Percentiles rank a stretch among this genome's conserved stretches.
phyloP scores from a whole-genome alignment of 1,284 basidiomycete genomes.

The Marasmius sp. region DNA sequence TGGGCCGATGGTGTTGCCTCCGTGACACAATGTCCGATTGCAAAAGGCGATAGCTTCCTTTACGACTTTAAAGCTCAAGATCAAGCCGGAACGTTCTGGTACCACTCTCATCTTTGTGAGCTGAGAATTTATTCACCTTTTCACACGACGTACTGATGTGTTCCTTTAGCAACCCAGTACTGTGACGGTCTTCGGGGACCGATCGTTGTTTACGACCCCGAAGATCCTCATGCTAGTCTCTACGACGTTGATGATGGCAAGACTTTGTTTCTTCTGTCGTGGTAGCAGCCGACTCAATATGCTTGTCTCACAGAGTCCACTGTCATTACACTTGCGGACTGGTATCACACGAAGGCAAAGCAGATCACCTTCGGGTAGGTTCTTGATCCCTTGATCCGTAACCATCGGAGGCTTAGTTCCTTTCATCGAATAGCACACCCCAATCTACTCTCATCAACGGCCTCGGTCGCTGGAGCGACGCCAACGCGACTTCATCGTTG shows the following conservation, averaged over 20 bases:
- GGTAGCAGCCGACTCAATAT: not conserved
- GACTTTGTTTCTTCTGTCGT: conserved; percentile 5
- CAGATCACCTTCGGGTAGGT: not conserved
- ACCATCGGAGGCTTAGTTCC: not conserved
- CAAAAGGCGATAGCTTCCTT: conserved; percentile 29
- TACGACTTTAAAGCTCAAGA: conserved; percentile 31
- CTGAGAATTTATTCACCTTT: conserved; percentile 4
- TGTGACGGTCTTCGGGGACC: conserved; percentile 48
- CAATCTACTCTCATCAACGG: conserved; percentile 47
- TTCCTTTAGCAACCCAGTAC: conserved; percentile 26
- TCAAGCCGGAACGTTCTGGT: conserved; percentile 45
- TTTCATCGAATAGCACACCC: conserved; percentile 19
- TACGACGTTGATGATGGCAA: conserved; percentile 48
- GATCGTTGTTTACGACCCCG: conserved; percentile 45
- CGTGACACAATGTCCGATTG: conserved; percentile 42
- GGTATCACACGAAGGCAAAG: conserved; percentile 24
- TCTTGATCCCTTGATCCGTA: not conserved
- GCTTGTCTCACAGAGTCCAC: conserved; percentile 20
- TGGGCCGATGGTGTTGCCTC: conserved; percentile 34
- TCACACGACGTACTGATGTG: not conserved
- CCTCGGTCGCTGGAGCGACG: conserved; percentile 24
- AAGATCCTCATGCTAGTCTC: conserved; percentile 39
- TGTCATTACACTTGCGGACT: conserved; percentile 31
- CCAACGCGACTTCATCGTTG: conserved; percentile 10
- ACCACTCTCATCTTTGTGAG: conserved; percentile 41